A percentile compares a stretch with the other conserved stretches of the same genome.
phyloP scores from a whole-genome alignment of 306 rosid genomes.

The Quercus suber region DNA sequence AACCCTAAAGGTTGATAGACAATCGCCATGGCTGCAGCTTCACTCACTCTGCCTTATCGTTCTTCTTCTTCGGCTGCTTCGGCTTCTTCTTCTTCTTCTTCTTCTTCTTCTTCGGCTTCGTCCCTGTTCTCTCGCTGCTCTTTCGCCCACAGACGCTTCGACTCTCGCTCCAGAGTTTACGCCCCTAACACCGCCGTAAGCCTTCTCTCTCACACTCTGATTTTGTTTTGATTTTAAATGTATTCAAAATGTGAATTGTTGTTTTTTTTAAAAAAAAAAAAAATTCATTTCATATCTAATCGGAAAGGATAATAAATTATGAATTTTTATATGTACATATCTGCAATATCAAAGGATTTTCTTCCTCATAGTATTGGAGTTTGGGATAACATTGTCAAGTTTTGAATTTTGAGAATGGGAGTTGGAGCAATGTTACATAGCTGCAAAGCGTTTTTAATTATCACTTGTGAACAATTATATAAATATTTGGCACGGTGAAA shows the following conservation, averaged over 20 bases:
- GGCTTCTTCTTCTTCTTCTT: conserved; percentile 20
- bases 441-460: not conserved
- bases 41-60: conserved; percentile 43
- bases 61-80: conserved; percentile 25
- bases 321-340: too few species aligned
- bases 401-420: not conserved
- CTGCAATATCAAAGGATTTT: not conserved
- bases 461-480: not conserved
- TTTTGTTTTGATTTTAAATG: not conserved
- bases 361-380: not conserved
- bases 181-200: conserved; percentile 41
- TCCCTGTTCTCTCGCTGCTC: conserved; percentile 34
- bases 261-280: not conserved
- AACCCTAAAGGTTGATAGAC: not conserved
- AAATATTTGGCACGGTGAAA: not conserved
- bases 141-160: conserved; percentile 17
- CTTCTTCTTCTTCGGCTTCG: conserved; percentile 27
- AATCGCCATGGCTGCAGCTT: conserved; percentile 62
- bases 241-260: not conserved
- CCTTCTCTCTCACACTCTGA: not conserved
- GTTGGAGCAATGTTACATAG: not conserved
- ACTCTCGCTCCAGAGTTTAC: conserved; percentile 32
- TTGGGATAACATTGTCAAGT: not conserved
- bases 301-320: not conserved
- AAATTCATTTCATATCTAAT: not conserved